These are phyloP conservation scores for Cladosporium halotolerans DNA, from an alignment of 2,329 filamentous ascomycete genomes.

Conservation along the genomic window DNA sequence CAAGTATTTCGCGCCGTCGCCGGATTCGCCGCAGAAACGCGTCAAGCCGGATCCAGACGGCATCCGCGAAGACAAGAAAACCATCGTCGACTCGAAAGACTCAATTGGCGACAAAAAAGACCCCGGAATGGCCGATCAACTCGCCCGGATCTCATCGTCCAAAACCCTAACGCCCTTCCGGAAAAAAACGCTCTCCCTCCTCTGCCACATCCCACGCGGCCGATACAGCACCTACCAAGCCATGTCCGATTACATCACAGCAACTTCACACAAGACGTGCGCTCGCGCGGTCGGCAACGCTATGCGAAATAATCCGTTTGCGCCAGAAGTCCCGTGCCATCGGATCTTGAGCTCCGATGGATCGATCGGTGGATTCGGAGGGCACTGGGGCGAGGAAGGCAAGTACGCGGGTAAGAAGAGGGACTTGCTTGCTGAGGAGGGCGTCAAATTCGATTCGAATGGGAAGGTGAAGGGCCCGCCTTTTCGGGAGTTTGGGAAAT, in stretches of 20 bases:
- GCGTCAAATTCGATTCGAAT: slow-evolving; percentile 39
- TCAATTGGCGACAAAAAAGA: not conserved
- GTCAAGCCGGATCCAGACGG: slow-evolving; percentile 1
- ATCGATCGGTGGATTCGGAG: slow-evolving; percentile 46
- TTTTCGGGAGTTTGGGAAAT: slow-evolving; percentile 28
- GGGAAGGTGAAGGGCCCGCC: slow-evolving; percentile 36
- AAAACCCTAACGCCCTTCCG: slow-evolving; percentile 45
- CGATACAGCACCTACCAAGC: slow-evolving; percentile 33
- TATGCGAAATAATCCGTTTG: slow-evolving; percentile 38
- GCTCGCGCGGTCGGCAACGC: slow-evolving; percentile 37
- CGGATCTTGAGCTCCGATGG: slow-evolving; percentile 31
- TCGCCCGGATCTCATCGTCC: slow-evolving; percentile 39
- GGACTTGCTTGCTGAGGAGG: slow-evolving; percentile 37
- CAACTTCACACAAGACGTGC: slow-evolving; percentile 30
- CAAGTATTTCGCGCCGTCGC: slow-evolving; percentile 26
- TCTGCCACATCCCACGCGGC: slow-evolving; percentile 31
- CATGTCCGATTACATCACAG: slow-evolving; percentile 29
- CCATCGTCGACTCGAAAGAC: not conserved
- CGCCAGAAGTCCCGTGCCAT: slow-evolving; percentile 39
- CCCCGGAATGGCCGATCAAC: slow-evolving; percentile 17
- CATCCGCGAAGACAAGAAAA: not conserved
- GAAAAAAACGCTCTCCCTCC: slow-evolving; percentile 29
- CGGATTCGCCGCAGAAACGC: not conserved
- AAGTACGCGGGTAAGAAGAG: slow-evolving; percentile 38
- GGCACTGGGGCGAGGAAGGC: slow-evolving; percentile 43